phyloP scores from a whole-genome alignment of 495 filamentous ascomycete species.

The Parmelia sp. region DNA sequence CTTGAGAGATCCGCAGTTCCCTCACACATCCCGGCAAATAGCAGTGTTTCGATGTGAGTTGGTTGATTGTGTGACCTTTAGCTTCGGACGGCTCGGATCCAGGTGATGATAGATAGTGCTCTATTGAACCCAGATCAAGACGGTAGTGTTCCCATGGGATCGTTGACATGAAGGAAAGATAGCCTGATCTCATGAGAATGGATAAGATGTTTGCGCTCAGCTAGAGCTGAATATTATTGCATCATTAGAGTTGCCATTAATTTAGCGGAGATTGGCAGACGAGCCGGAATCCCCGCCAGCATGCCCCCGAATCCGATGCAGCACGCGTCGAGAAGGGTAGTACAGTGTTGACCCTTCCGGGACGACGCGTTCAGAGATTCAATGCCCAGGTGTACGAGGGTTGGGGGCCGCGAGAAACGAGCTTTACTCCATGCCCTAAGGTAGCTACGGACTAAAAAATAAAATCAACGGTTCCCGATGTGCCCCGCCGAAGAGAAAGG shows the following conservation, averaged over 20 bases:
- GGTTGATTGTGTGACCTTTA: not conserved
- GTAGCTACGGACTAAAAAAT: no score
- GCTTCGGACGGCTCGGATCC: not conserved
- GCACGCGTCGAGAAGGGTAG: no score
- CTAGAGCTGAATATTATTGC: not conserved
- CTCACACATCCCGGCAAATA: conserved; percentile 11
- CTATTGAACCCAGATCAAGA: not conserved
- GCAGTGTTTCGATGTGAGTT: not conserved
- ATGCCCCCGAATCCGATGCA: no score
- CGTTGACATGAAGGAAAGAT: conserved; percentile 3
- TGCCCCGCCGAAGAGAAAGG: no score
- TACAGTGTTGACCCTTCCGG: not conserved
- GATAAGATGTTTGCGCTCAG: conserved; percentile 4
- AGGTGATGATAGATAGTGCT: not conserved
- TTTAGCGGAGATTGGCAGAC: conserved; percentile 12
- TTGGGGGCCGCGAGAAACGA: no score
- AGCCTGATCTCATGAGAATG: not conserved
- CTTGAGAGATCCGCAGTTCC: not conserved
- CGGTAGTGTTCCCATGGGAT: not conserved
- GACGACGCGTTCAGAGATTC: conserved; percentile 6
- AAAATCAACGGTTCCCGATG: no score
- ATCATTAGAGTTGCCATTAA: not conserved
- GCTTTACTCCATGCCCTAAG: no score
- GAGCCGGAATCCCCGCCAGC: not conserved
- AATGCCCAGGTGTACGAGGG: not conserved